A percentile compares a stretch with the other conserved stretches of the same genome.
Conservation (phyloP, 169 alveolate species). For the Eimeria zaria region DNA sequence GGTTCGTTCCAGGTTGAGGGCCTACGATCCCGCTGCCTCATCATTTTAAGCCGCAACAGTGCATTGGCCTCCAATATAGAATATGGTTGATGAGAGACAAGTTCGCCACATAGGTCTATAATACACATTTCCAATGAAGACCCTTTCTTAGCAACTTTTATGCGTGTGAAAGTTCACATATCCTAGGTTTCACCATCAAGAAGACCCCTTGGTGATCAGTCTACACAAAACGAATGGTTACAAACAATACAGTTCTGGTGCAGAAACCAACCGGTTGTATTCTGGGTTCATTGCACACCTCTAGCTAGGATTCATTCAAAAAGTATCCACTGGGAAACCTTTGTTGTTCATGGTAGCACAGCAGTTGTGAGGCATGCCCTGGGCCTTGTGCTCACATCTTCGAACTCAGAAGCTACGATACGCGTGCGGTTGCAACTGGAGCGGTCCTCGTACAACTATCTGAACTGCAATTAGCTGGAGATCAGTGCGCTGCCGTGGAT, state of each 20-base stretch:
- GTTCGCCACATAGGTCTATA: background rate
- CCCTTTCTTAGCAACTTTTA: background rate
- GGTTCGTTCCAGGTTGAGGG: background rate
- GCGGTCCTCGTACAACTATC: background rate
- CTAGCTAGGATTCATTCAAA: background rate
- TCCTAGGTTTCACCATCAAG: background rate
- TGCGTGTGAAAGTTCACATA: background rate
- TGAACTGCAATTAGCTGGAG: background rate
- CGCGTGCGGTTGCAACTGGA: background rate
- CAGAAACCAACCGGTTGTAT: background rate
- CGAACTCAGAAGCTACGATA: background rate
- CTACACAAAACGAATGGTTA: background rate
- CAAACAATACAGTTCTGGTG: background rate
- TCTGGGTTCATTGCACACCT: background rate
- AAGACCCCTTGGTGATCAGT: background rate
- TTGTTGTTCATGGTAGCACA: background rate
- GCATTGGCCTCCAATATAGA: slow-evolving; percentile 9
- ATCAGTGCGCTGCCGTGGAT: background rate
- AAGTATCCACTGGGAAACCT: background rate
- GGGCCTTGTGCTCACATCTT: background rate
- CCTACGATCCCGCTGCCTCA: background rate
- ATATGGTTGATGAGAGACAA: background rate
- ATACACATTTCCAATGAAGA: background rate
- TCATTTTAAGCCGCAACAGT: background rate
- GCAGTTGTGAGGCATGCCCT: background rate